Base-by-base conservation (phyloP, 257 asterid species). In the Solanum habrochaites region DNA sequence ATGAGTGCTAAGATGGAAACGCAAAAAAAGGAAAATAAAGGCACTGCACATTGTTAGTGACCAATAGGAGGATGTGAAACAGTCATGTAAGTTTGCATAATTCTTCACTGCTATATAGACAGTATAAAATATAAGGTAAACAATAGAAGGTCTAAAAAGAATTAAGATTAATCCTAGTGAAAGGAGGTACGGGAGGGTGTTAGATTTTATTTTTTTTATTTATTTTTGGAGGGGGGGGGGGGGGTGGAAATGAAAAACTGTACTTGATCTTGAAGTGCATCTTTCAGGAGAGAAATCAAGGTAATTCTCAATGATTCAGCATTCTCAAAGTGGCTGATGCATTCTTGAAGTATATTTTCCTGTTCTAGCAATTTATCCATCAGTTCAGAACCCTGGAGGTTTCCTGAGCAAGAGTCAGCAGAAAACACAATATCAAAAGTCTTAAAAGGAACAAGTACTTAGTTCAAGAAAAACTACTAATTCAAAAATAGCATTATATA, bases 241-340 rank as follows among this genome's bases (percentile, higher is more conserved):
- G 39, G 16, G 15, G 0, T 1, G 14, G 7, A 11, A 21, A 12
- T 37, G 66, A 10, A 31, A 64, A 78, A 86, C 77, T 90, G 67
- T 95, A 97, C 99, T 90, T 97, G 98, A 88, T 94, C 98, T 88
- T 88, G 93, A 89, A 94, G 95, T 52, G 99, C 99, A 87, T 94
- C 97, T 85, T 88, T 91, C 85, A 97, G 99, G 88, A 90, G 95
- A 83, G 95, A 94, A 87, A 93, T 89, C 89, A 97, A 91, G 78
- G 93, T 89, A 89, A 75, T 90, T 90, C 98, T 93, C 58, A 88
- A 89, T 85, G 93, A 91, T 91, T 93, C 99, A 89, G 93, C 91
- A 89, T 93, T 94, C 91, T 93, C 97, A 86, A 97, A 95, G 89
- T 96, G 92, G 82, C 82, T 86, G 85, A 95, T 89, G 90, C 97